Conservation (phyloP, 2,329 filamentous ascomycete genomes). For the Didymella pinodella region DNA sequence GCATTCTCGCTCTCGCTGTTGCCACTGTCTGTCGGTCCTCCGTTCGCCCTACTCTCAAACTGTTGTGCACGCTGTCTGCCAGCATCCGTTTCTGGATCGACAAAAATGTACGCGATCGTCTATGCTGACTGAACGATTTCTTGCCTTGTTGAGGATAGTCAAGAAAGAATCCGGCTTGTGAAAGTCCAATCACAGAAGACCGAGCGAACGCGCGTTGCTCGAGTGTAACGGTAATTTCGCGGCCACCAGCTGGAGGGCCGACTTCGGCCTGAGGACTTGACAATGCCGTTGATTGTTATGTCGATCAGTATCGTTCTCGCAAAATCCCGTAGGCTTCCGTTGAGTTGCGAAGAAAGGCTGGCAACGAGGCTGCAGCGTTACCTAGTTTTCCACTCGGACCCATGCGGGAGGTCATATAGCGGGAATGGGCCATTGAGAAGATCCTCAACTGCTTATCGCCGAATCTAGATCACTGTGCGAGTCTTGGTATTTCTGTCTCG, state of each 20-base stretch:
- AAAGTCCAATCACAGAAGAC: background rate
- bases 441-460: background rate
- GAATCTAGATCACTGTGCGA: background rate
- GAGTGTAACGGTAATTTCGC: background rate
- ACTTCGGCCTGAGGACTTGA: background rate
- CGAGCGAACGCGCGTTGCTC: background rate
- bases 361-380: constrained; percentile 1
- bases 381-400: constrained; percentile 8
- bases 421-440: constrained; percentile 2
- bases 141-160: background rate
- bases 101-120: background rate
- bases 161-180: background rate
- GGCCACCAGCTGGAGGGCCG: background rate
- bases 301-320: background rate
- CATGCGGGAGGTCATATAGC: background rate
- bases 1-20: background rate
- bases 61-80: background rate
- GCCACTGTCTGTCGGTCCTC: background rate
- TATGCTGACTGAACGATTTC: background rate
- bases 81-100: background rate
- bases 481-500: background rate
- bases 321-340: background rate
- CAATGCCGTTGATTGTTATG: background rate
- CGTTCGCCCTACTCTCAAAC: background rate
- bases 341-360: constrained; percentile 1